Base-by-base conservation (phyloP, 495 filamentous ascomycete genomes). In the Aspergillus saccharolyticus region DNA sequence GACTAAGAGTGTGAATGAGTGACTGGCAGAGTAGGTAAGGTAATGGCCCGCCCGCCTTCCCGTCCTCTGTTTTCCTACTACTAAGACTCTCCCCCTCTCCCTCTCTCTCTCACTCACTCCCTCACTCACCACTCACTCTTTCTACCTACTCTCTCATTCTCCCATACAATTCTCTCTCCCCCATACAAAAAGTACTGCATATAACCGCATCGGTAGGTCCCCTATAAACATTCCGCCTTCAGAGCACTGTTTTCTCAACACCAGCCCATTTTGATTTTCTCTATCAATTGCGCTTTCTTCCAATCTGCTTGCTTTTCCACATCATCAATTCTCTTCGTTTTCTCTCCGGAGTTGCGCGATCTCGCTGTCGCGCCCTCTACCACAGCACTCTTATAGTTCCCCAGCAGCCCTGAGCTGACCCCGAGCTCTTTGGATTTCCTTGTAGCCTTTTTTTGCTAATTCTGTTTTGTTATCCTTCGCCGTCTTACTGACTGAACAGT, bases 111-210 rank as follows among this genome's bases (percentile, higher is more conserved):
- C 61, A 62, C 70, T 69, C 67, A 63, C 70, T 59, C 65, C 10
- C 4, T 12, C 10, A 12, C 33, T 39, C 33, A 30, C 25, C 71
- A 66, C 70, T 66, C 64, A n/a, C n/a, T 42, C 67, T 63, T 68
- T 70, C 63, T 66, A 74, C 72, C 73, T 73, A 67, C 71, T 71
- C 66, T n/a, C n/a, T n/a, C n/a, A n/a, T 63, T 66, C 67, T 73
- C 75, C 59, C 33, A 39, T 39, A 78, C 78, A 74, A 76, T 74
- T 65, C 69, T 58, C 18, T 53, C 62, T 78, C 70, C 80, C n/a
- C 75, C 81, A 82, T 81, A 85, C 80, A 83, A 72, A 76, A 77
- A 74, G 68, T 74, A 70, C 72, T 73, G 67, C 70, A 73, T 70
- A 72, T 66, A 61, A 53, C 66, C 64, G 63, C 62, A 50, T 65